Evolutionary conservation across 2,329 filamentous ascomycete genomes (phyloP).

Genomic region (Exophiala lecanii-corni): DNA sequence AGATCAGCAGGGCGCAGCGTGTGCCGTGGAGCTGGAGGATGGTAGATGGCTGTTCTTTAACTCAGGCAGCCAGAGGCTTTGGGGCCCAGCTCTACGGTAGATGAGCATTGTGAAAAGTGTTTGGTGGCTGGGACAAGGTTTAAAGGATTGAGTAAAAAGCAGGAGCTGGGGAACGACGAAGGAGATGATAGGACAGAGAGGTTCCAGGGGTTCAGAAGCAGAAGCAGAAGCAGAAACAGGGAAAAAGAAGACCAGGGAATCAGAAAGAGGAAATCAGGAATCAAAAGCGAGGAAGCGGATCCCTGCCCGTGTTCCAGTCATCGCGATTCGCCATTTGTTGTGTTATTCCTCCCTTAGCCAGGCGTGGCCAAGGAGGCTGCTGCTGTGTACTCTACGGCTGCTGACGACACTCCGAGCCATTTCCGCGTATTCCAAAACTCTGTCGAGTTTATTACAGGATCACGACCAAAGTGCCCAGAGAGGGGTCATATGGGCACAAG

Average conservation of each 20-base stretch:
- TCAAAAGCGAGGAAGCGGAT: neutral
- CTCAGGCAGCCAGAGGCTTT: neutral
- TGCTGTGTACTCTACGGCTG: conserved; percentile 1
- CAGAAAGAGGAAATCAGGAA: too few relatives aligned
- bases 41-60: conserved; percentile 1
- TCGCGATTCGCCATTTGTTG: conserved; percentile 1
- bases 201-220: neutral
- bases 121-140: neutral
- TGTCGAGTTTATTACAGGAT: conserved; percentile 9
- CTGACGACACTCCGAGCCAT: conserved; percentile 9
- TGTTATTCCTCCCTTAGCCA: conserved; percentile 1
- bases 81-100: neutral
- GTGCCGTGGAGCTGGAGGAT: neutral
- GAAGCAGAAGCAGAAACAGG: neutral
- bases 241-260: conserved; percentile 1
- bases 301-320: neutral
- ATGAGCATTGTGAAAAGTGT: conserved; percentile 1
- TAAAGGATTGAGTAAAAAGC: conserved; percentile 1
- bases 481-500: conserved; percentile 1
- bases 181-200: neutral
- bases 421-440: conserved; percentile 8
- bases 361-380: neutral
- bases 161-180: neutral
- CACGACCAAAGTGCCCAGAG: conserved; percentile 8
- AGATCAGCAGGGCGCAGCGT: neutral